Conservation (phyloP, 2,329 filamentous ascomycete species). For the Fusarium sp. region DNA sequence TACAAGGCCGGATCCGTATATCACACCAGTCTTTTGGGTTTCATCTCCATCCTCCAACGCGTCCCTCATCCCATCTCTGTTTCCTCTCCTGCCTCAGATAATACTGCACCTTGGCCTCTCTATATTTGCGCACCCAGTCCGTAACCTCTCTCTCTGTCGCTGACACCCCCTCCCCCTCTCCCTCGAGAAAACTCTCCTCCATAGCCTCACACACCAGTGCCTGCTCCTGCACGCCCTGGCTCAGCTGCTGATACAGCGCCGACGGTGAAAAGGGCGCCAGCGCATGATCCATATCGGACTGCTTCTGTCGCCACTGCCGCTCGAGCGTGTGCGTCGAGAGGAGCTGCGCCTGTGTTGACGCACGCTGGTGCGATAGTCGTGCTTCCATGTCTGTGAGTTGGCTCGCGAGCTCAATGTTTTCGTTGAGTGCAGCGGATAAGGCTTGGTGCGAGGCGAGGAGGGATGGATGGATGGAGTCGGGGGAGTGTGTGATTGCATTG, state of each 20-base stretch:
- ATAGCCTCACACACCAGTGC: conserved; percentile 80
- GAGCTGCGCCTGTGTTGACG: conserved; percentile 79
- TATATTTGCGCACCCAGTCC: conserved; percentile 85
- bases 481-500: conserved; percentile 75
- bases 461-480: conserved; percentile 75
- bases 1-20: neutral
- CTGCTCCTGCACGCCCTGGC: conserved; percentile 81
- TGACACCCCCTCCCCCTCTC: conserved; percentile 49
- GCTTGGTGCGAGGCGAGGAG: conserved; percentile 70
- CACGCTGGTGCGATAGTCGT: conserved; percentile 67
- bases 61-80: conserved; percentile 93
- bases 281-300: conserved; percentile 86
- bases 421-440: conserved; percentile 70
- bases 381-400: conserved; percentile 69
- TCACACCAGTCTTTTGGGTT: neutral
- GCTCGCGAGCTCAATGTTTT: conserved; percentile 76
- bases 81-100: conserved; percentile 87
- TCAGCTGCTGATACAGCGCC: conserved; percentile 83
- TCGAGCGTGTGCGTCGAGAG: conserved; percentile 86
- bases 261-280: conserved; percentile 86
- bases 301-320: conserved; percentile 89
- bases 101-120: conserved; percentile 80
- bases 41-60: conserved; percentile 91
- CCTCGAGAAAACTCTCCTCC: conserved; percentile 91
- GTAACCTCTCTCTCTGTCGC: conserved; percentile 82